These are phyloP conservation scores for Sporobolomyces roseus DNA, from an alignment of 768 basidiomycete species.

Conservation along the genomic window DNA sequence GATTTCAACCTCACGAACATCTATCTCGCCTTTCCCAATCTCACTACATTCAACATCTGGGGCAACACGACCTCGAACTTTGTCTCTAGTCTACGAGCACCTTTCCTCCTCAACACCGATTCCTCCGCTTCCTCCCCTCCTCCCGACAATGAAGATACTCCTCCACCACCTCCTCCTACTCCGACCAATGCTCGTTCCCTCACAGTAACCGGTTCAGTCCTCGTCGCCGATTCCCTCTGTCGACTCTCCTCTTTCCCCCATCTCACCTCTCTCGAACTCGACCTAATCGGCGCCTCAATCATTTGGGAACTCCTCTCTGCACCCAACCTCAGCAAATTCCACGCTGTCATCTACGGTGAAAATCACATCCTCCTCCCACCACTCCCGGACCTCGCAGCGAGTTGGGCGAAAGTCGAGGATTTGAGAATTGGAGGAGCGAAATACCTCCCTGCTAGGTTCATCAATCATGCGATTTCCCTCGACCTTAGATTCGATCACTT, in stretches of 20 bases:
- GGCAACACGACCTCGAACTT: conserved; percentile 16
- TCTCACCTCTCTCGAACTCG: conserved; percentile 26
- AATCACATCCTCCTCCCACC: neutral
- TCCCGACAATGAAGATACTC: neutral
- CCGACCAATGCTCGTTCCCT: conserved; percentile 9
- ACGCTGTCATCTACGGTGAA: conserved; percentile 22
- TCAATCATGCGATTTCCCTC: conserved; percentile 16
- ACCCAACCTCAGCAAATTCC: neutral
- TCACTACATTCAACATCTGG: conserved; percentile 8
- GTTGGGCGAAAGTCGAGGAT: conserved; percentile 15
- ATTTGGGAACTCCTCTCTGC: conserved; percentile 24
- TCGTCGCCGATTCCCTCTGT: conserved; percentile 10
- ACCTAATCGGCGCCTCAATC: conserved; percentile 12
- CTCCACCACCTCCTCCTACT: neutral
- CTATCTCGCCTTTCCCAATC: conserved; percentile 3
- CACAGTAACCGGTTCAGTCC: conserved; percentile 16
- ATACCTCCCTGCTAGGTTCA: neutral
- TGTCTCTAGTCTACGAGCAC: conserved; percentile 17
- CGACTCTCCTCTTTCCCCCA: conserved; percentile 14
- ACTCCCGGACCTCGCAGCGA: conserved; percentile 14
- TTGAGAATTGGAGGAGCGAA: conserved; percentile 24
- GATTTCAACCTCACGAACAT: conserved; percentile 23
- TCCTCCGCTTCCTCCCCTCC: neutral
- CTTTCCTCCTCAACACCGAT: conserved; percentile 10
- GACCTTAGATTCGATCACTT: neutral